Conservation (phyloP, 768 basidiomycete genomes). For the Podaxis sp. region DNA sequence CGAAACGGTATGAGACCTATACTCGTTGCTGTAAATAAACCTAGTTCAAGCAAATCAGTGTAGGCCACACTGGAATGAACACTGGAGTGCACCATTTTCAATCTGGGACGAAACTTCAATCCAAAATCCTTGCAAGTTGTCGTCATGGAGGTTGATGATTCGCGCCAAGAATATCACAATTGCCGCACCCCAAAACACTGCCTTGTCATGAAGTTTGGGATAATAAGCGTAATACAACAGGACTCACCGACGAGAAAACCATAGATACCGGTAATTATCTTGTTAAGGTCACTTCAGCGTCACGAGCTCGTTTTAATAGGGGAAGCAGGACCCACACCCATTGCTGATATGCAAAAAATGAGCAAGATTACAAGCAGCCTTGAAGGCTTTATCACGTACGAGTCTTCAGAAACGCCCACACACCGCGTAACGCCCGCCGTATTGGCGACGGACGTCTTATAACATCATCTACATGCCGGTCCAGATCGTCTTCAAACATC, state of each 20-base stretch:
- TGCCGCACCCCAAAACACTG: conserved; percentile 86
- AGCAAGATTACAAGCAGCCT: not conserved
- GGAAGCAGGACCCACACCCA: conserved; percentile 51
- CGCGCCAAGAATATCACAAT: conserved; percentile 71
- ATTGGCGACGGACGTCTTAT: conserved; percentile 59
- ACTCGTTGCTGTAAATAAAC: conserved; percentile 77
- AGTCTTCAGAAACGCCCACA: conserved; percentile 85
- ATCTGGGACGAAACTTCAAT: conserved; percentile 77
- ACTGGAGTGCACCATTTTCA: conserved; percentile 54
- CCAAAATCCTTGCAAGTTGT: conserved; percentile 75
- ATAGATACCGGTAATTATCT: conserved; percentile 71
- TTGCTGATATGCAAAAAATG: conserved; percentile 36
- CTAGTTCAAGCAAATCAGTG: conserved; percentile 28
- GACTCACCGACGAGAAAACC: conserved; percentile 67
- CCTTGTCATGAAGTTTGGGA: conserved; percentile 6
- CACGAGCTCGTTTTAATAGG: not conserved
- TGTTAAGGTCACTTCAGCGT: conserved; percentile 7
- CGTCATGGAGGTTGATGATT: conserved; percentile 70
- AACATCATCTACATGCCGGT: conserved; percentile 78
- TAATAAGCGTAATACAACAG: not conserved
- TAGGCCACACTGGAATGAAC: not conserved
- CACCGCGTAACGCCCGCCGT: conserved; percentile 59
- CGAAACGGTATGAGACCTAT: conserved; percentile 79
- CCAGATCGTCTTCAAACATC: conserved; percentile 47
- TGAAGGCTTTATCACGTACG: conserved; percentile 41